phyloP scores from a whole-genome alignment of 371 early-diverging fungal genomes.

The Thermomucor indicae-seudaticae region DNA sequence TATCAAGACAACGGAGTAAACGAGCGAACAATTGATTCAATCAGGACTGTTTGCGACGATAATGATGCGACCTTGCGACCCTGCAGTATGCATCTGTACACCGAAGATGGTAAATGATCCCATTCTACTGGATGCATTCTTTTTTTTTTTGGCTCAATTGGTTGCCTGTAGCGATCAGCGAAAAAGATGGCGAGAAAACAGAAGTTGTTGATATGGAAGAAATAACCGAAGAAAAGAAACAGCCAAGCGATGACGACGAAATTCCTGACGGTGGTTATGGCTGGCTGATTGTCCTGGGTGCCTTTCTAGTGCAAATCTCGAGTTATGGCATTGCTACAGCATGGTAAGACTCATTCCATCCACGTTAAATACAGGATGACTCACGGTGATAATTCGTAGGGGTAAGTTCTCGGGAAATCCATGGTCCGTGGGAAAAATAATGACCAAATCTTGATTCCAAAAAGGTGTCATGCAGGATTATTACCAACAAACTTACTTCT shows the following conservation, averaged over 20 bases:
- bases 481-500: slow-evolving; percentile 15
- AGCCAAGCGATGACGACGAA: not conserved
- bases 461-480: slow-evolving; percentile 33
- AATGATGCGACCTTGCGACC: no score
- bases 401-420: not conserved
- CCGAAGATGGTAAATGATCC: no score
- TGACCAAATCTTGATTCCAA: not conserved
- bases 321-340: slow-evolving; percentile 39
- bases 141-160: no score
- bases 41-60: slow-evolving; percentile 15
- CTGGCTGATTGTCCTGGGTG: slow-evolving; percentile 49
- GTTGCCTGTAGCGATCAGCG: no score
- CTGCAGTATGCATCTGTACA: no score
- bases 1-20: slow-evolving; percentile 20
- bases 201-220: slow-evolving; percentile 1
- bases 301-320: slow-evolving; percentile 49
- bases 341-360: slow-evolving; percentile 11
- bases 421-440: not conserved
- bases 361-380: not conserved
- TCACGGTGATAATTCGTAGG: not conserved
- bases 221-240: not conserved
- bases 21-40: slow-evolving; percentile 11
- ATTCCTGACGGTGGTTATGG: slow-evolving; percentile 44
- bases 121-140: no score
- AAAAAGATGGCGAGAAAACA: not conserved